These are phyloP conservation scores for Vaccinium corymbosum DNA, from an alignment of 148 eudicot species.

Conservation along the genomic window DNA sequence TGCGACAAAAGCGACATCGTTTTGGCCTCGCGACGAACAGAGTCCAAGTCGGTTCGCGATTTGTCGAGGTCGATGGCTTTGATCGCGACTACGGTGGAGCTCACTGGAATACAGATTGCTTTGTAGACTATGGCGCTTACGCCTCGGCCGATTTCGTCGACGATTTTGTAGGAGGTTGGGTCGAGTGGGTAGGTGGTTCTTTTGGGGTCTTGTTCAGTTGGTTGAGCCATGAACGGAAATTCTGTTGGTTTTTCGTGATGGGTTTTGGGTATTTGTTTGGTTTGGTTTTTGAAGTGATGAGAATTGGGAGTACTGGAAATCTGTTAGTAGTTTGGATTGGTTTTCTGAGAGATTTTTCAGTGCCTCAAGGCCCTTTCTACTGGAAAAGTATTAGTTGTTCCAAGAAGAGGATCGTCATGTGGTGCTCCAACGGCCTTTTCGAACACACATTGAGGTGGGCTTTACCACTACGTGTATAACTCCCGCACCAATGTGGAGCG, in stretches of 20 bases:
- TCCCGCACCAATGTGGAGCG: no score
- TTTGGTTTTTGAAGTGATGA: neutral
- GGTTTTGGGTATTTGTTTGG: neutral
- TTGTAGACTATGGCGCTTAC: conserved; percentile 68
- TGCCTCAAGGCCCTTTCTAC: no score
- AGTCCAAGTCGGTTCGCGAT: conserved; percentile 48
- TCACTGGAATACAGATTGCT: conserved; percentile 45
- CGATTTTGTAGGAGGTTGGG: conserved; percentile 41
- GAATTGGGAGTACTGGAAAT: no score
- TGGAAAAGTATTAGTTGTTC: no score
- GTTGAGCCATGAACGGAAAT: conserved; percentile 14
- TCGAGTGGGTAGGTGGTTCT: conserved; percentile 47
- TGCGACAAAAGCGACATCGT: conserved; percentile 65
- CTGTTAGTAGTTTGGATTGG: no score
- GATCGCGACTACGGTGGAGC: conserved; percentile 51
- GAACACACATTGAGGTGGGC: no score
- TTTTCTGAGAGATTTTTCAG: no score
- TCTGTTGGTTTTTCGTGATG: neutral
- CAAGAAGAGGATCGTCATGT: no score
- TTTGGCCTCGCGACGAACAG: conserved; percentile 50
- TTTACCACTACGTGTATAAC: no score
- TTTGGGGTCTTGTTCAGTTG: conserved; percentile 10
- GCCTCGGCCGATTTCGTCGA: conserved; percentile 61
- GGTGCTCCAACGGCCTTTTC: no score
- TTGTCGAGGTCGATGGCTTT: conserved; percentile 65